phyloP scores from a whole-genome alignment of 1,139 yeast genomes.

The Suhomyces panamericanus region DNA sequence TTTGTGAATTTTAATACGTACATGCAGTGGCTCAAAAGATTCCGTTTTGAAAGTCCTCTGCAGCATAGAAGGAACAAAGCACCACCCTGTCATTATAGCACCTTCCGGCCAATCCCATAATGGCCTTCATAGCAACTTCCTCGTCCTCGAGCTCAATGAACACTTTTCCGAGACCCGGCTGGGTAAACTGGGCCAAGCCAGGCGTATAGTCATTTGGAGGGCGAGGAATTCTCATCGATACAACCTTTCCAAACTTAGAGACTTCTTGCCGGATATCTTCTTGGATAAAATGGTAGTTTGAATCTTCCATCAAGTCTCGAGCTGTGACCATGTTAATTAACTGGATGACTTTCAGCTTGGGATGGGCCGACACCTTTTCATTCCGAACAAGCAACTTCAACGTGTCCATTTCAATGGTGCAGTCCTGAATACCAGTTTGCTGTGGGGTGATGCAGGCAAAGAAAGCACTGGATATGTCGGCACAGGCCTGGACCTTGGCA shows the following conservation, averaged over 20 bases:
- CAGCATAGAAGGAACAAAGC: slow-evolving; percentile 63
- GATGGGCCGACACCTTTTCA: slow-evolving; percentile 37
- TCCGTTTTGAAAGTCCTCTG: slow-evolving; percentile 50
- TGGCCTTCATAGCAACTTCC: slow-evolving; percentile 57
- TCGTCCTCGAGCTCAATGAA: slow-evolving; percentile 62
- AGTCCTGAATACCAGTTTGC: slow-evolving; percentile 38
- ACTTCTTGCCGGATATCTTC: slow-evolving; percentile 57
- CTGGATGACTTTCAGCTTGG: slow-evolving; percentile 58
- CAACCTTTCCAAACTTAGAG: slow-evolving; percentile 52
- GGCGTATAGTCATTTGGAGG: slow-evolving; percentile 55
- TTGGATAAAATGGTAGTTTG: slow-evolving; percentile 48
- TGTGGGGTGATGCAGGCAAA: slow-evolving; percentile 37
- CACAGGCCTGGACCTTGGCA: slow-evolving; percentile 16
- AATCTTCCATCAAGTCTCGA: slow-evolving; percentile 58
- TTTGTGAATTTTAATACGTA: neutral
- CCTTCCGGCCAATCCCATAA: slow-evolving; percentile 65
- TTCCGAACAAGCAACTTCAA: slow-evolving; percentile 37
- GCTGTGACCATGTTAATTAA: slow-evolving; percentile 66
- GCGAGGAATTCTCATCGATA: slow-evolving; percentile 61
- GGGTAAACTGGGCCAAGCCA: slow-evolving; percentile 43
- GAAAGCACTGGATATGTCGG: slow-evolving; percentile 26
- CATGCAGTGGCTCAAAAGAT: slow-evolving; percentile 15
- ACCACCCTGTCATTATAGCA: slow-evolving; percentile 70
- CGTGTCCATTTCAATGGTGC: slow-evolving; percentile 33
- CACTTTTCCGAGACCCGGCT: slow-evolving; percentile 70